Evolutionary conservation across 805 yeast species (phyloP), one percentile per base, ranked within the genome.

Genomic region (Metahyphopichia silvanorum): DNA sequence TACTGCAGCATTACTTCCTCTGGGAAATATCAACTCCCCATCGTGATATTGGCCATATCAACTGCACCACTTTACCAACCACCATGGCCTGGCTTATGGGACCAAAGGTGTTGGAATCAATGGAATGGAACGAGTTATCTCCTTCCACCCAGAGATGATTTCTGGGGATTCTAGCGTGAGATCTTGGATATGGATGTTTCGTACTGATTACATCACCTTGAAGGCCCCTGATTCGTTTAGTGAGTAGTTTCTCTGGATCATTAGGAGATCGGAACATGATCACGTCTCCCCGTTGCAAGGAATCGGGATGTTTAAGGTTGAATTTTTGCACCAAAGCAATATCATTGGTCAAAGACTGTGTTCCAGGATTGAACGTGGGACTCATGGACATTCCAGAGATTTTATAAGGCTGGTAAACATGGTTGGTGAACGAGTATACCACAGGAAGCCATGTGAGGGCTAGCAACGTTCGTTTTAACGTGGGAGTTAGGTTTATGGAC

Each of bases 111-210:
- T 88, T 89, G 32, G 91, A 80, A 59, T 91, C 98, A 2, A 88
- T 64, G 1, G 95, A 82, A 48, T 82, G 91, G 37, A 63, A 61
- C 11, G 76, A 57, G 52, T 86, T 88, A 55, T 91, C 98, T 5
- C 98, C 98, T 55, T 91, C 97, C 0, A 88, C 88, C 97, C 97
- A 91, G 5, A 86, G 46, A 52, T 91, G 97, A 47, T 79, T 82
- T 34, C 83, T 60, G 2, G 96, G 96, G 2, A 91, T 63, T 21
- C 61, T 56, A 4, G 82, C 79, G 27, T 65, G 59, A 2, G 68
- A 63, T 49, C 79, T 71, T 5, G 94, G 87, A 49, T 86, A 86
- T 15, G 80, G 82, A 16, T 69, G 61, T 34, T 82, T 66, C 2
- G 95, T 78, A 5, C 57, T 49, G 0, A 89, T 69, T 4, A 66